Base-by-base conservation (phyloP, 148 eudicot species). In the Rhododendron williamsianum region DNA sequence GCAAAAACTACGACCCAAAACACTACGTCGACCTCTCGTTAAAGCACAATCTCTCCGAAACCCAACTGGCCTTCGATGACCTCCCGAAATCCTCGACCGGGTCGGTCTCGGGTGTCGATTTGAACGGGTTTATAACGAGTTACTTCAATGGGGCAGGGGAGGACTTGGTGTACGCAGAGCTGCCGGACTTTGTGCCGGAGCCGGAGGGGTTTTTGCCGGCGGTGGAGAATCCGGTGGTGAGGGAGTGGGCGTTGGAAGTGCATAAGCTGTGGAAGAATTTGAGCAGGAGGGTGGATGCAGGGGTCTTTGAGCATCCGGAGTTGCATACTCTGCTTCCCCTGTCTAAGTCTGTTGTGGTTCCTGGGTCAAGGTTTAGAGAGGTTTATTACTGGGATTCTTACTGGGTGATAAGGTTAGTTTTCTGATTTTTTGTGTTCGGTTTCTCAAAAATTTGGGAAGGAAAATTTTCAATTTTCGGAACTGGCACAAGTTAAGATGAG, bases 301-400 rank as follows among this genome's bases (percentile, higher is more conserved):
- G 38, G 84, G 98, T 96, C 13, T 84, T 90, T 46, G 83, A 90
- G 69, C 48, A 83, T 46, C 96, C 96, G 35, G 92, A 90, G 0
- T 83, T 86, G 88, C 93, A 93, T 90, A 93, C 96, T 18, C 38
- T 96, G 88, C 88, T 96, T 82, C 93, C 95, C 9, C 54, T 96
- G 81, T 87, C 92, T 72, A 78, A 91, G n/a, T 89, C 94, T 36
- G 92, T 93, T 27, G 65, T 96, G 1, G 92, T 96, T 60, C 97
- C 99, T 33, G 99, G 99, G 63, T 96, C 99, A 15, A 84, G 99
- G 82, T 95, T 95, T 84, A 85, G 93, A 46, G 99, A 95, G 89
- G 97, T 96, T 80, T 95, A 95, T 81, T 95, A 95, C 60, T 96
- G 99, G 99, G 98, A 96, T 87, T 93, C 98, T 81, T 96, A 94